Evolutionary conservation across 1,284 basidiomycete species (phyloP).

Genomic region (Mycena sp.): DNA sequence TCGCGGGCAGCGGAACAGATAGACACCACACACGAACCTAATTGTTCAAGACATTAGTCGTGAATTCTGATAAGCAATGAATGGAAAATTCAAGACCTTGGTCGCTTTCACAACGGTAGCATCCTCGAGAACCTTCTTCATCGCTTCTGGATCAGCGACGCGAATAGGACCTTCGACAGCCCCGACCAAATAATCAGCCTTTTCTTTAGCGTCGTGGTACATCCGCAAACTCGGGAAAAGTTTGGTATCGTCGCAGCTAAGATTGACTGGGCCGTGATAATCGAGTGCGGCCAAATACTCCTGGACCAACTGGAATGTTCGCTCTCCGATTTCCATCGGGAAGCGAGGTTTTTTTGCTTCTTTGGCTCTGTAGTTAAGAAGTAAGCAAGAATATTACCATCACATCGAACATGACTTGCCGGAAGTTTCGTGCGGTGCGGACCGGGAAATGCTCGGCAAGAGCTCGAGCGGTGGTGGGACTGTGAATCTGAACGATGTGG

Average conservation of each 20-base stretch:
- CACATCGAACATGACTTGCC: too few relatives aligned
- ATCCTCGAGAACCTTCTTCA: constrained; percentile 25
- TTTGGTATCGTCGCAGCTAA: constrained; percentile 43
- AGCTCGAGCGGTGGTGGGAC: too few relatives aligned
- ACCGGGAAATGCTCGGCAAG: too few relatives aligned
- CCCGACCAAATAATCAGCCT: constrained; percentile 38
- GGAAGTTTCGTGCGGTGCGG: too few relatives aligned
- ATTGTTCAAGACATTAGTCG: too few relatives aligned
- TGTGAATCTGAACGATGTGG: too few relatives aligned
- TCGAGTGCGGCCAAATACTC: constrained; percentile 24
- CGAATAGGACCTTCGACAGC: constrained; percentile 23
- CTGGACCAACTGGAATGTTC: constrained; percentile 30
- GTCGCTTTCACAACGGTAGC: constrained; percentile 21
- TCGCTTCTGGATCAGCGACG: constrained; percentile 28
- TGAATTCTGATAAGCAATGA: too few relatives aligned
- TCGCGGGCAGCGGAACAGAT: too few relatives aligned
- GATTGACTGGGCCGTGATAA: constrained; percentile 35
- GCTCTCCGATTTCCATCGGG: constrained; percentile 32
- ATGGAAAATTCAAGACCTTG: too few relatives aligned
- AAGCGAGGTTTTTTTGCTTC: constrained; percentile 11
- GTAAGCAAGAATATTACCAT: too few relatives aligned
- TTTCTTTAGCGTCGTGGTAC: constrained; percentile 32
- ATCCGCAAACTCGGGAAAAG: constrained; percentile 27
- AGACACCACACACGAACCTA: too few relatives aligned
- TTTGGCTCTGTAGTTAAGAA: too few relatives aligned